A percentile compares a stretch with the other conserved stretches of the same genome.
These are phyloP conservation scores for Termitomyces sp. DNA, from an alignment of 768 basidiomycete genomes.

Conservation along the genomic window DNA sequence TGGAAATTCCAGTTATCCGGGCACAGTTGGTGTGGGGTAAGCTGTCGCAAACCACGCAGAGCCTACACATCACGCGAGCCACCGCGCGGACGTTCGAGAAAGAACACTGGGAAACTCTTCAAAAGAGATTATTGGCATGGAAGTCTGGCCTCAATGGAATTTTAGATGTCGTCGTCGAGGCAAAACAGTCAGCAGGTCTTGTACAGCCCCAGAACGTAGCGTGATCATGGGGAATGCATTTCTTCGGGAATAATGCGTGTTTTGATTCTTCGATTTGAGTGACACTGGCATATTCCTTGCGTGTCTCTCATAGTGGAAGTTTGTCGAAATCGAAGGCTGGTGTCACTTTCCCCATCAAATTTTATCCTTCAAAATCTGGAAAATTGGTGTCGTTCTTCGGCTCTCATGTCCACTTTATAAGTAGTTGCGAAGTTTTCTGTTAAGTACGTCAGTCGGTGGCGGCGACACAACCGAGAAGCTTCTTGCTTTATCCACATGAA, in stretches of 20 bases:
- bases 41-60: constrained; percentile 75
- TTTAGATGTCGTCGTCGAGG: constrained; percentile 60
- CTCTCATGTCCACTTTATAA: not conserved
- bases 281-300: not conserved
- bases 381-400: not conserved
- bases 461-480: not conserved
- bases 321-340: not conserved
- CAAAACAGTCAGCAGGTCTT: constrained; percentile 40
- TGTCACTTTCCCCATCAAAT: too few relatives aligned
- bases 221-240: constrained; percentile 6
- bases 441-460: too few relatives aligned
- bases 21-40: constrained; percentile 75
- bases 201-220: constrained; percentile 16
- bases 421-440: not conserved
- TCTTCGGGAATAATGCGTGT: not conserved
- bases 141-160: constrained; percentile 65
- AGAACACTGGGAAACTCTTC: constrained; percentile 75
- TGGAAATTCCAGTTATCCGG: constrained; percentile 59
- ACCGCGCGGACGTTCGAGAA: constrained; percentile 71
- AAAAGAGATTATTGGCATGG: constrained; percentile 73
- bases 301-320: not conserved
- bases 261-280: not conserved
- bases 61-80: constrained; percentile 66
- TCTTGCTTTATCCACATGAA: not conserved
- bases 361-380: not conserved